Base-by-base conservation (phyloP, 2,329 filamentous ascomycete genomes). In the Cordyceps militaris region DNA sequence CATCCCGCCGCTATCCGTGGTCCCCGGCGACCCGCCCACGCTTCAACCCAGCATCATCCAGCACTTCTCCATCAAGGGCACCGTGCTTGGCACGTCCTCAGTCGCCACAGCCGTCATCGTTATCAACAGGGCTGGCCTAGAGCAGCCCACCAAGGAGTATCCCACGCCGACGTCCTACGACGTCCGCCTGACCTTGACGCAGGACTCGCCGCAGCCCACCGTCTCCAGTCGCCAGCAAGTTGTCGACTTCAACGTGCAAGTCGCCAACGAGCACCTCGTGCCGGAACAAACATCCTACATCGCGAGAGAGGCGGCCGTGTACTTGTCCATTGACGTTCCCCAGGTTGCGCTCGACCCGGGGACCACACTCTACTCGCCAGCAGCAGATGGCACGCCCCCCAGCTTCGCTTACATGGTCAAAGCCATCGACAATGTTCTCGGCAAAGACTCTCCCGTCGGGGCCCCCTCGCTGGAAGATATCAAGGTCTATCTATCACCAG, bases 31-130 rank as follows among this genome's bases (percentile, higher is more conserved):
- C 2, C 51, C 38, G 19, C 51, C 51, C 4, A 43, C 44, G n/a
- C 30, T 48, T 11, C 43, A 46, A 19, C 43, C 32, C 48, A 56
- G 32, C 21, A 57, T 57, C 7, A 50, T 57, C 26, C 55, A 57
- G 23, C 55, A 57, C 26, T 57, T 28, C 26, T 34, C 36, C 13
- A 19, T 56, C 28, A 26, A 23, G 26, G 10, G 19, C 7, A 14
- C 14, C 16, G 28, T 5, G 11, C 23, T 38, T 38, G 36, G 23
- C 36, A 50, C 51, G 55, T 50, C 24, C 30, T 57, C 55, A 6
- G 46, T 50, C n/a, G 55, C 55, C 9, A 57, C 55, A 4, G 55
- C 55, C n/a, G 47, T 57, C 13, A 42, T 57, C 19, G 32, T 57
- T 10, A 57, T 57, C n/a, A 34, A 57, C 19, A 49, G 55, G n/a